Conservation (phyloP, 192 early-diverging fungal genomes). For the Glomus cerebriforme region DNA sequence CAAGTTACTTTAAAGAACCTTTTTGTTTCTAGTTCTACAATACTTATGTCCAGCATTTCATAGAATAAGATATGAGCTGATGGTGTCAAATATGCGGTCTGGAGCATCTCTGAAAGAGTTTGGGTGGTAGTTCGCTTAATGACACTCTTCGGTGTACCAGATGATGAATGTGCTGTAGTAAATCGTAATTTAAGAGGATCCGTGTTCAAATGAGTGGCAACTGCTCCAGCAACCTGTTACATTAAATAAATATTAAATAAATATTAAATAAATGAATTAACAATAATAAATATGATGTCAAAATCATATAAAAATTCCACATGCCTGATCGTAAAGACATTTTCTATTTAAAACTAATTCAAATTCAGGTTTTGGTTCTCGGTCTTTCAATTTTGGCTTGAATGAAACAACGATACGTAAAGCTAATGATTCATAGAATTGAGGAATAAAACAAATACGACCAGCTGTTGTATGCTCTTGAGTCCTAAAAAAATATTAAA, state of each 20-base stretch:
- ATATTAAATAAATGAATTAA: background rate
- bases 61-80: conserved; percentile 65
- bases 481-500: conserved; percentile 8
- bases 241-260: conserved; percentile 36
- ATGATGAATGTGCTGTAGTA: conserved; percentile 41
- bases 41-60: conserved; percentile 80
- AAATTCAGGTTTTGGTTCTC: conserved; percentile 38
- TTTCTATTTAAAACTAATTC: conserved; percentile 64
- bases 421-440: conserved; percentile 78
- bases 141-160: conserved; percentile 35
- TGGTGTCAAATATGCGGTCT: conserved; percentile 28
- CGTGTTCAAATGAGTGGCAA: conserved; percentile 64
- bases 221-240: conserved; percentile 56
- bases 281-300: background rate
- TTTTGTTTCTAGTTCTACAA: conserved; percentile 84
- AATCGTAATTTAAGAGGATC: conserved; percentile 80
- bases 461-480: conserved; percentile 45
- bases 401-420: conserved; percentile 52
- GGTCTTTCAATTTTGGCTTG: conserved; percentile 44
- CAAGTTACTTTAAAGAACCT: conserved; percentile 68
- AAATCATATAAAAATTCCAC: no score
- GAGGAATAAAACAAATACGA: conserved; percentile 52
- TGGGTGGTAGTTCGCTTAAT: conserved; percentile 40
- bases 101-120: conserved; percentile 45
- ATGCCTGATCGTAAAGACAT: background rate